phyloP scores from a whole-genome alignment of 495 filamentous ascomycete genomes.

The Penicillium macrosclerotiorum region DNA sequence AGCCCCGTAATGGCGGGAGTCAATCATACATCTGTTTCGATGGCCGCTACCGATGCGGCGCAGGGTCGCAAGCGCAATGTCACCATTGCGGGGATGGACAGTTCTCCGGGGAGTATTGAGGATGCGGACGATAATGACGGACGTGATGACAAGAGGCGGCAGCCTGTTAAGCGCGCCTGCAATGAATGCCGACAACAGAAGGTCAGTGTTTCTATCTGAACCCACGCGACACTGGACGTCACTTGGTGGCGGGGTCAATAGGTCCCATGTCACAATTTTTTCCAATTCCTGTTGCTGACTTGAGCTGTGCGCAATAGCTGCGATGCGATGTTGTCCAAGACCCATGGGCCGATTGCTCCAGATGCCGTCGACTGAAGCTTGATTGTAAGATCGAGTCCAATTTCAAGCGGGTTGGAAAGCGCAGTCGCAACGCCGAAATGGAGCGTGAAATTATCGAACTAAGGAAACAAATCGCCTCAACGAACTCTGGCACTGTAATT shows the following conservation, averaged over 20 bases:
- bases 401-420: conserved; percentile 91
- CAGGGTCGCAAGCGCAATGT: conserved; percentile 47
- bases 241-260: neutral
- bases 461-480: conserved; percentile 63
- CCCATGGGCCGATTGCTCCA: conserved; percentile 74
- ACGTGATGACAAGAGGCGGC: conserved; percentile 61
- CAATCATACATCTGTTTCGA: conserved; percentile 35
- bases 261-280: neutral
- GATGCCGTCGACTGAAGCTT: conserved; percentile 82
- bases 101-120: conserved; percentile 69
- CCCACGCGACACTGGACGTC: conserved; percentile 6
- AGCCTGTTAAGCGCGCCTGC: conserved; percentile 83
- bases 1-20: conserved; percentile 46
- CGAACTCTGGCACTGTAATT: conserved; percentile 33
- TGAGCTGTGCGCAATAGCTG: conserved; percentile 49
- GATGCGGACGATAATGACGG: conserved; percentile 59
- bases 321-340: conserved; percentile 90
- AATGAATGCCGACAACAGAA: conserved; percentile 97
- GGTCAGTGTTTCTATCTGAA: conserved; percentile 45
- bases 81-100: conserved; percentile 53
- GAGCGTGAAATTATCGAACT: conserved; percentile 63
- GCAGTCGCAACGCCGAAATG: conserved; percentile 89
- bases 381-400: conserved; percentile 91
- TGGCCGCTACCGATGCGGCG: conserved; percentile 31
- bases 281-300: conserved; percentile 4